Evolutionary conservation across 2,329 filamentous ascomycete species (phyloP).

Genomic region (Nigrospora osmanthi): DNA sequence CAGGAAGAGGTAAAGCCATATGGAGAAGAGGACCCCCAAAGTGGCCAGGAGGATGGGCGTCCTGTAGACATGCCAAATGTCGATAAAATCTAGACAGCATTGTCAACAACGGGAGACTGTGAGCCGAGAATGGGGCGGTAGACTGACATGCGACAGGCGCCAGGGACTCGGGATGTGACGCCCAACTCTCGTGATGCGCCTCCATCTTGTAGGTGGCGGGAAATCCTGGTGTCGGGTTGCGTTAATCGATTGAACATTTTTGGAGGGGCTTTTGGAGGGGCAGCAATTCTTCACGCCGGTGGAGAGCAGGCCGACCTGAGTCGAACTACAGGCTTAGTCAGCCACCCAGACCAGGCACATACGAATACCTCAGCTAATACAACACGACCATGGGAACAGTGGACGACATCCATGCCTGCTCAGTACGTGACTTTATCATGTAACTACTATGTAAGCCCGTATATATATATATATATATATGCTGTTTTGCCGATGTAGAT

Average conservation of each 20-base stretch:
- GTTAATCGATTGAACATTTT: conserved; percentile 1
- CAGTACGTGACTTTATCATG: no score
- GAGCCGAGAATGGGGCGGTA: neutral
- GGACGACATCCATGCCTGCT: no score
- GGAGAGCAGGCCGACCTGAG: no score
- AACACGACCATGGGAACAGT: no score
- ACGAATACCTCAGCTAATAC: no score
- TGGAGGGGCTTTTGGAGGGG: conserved; percentile 1
- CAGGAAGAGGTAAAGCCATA: conserved; percentile 21
- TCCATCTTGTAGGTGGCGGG: neutral
- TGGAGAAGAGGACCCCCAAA: conserved; percentile 24
- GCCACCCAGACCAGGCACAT: no score
- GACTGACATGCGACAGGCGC: neutral
- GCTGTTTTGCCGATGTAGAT: no score
- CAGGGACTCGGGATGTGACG: neutral
- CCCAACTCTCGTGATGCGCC: neutral
- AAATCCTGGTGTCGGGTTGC: neutral
- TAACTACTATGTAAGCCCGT: no score
- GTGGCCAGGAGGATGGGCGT: conserved; percentile 31
- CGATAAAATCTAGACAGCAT: conserved; percentile 21
- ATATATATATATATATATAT: no score
- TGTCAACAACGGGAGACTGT: neutral
- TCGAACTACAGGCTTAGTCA: no score
- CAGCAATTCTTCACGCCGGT: neutral
- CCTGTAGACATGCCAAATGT: conserved; percentile 38